Base-by-base conservation (phyloP, 441 rosid genomes). In the Gossypium lobatum region DNA sequence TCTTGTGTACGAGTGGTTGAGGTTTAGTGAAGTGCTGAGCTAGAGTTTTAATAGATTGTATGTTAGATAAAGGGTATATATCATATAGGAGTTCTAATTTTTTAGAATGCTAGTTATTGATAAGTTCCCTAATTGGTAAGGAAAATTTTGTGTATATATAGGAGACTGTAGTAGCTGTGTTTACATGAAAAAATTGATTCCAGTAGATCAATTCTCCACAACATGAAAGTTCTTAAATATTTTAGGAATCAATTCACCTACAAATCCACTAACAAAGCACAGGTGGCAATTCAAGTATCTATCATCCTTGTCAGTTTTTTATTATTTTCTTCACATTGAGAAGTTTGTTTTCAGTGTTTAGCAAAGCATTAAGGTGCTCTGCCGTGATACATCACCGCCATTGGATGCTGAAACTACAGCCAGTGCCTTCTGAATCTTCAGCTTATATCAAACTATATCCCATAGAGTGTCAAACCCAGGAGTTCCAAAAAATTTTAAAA, bases 381-480 rank as follows among this genome's bases (percentile, higher is more conserved):
- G 67, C 25, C 25, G 1, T 34, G 16, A 42, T 39, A 64, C 18
- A 64, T 11, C 31, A 14, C 18, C 42, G 16, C 9, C 6, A 6
- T 39, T 59, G 37, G 37, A 59, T 59, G 14, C 6, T 59, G 64
- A 60, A 26, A 5, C 39, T 13, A 17, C 18, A 5, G 21, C 46
- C 54, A 45, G 20, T 13, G 70, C 34, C 55, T 20, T 64, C n/a
- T 65, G 70, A 34, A 45, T 6, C 55, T 65, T 65, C 70, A 45
- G n/a, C 46, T 65, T 65, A 37, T 64, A 37, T 62, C 67, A 64
- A 17, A 64, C 50, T 39, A 2, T 18, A 9, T n/a, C 16, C 16
- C 9, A 6, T 4, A 52, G 28, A 64, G 9, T 39, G 52, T 31
- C 13, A 8, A 64, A 20, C 1, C 53, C 31, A 64, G 54, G 6